phyloP scores from a whole-genome alignment of 495 filamentous ascomycete genomes.

The Tuber calosporum region DNA sequence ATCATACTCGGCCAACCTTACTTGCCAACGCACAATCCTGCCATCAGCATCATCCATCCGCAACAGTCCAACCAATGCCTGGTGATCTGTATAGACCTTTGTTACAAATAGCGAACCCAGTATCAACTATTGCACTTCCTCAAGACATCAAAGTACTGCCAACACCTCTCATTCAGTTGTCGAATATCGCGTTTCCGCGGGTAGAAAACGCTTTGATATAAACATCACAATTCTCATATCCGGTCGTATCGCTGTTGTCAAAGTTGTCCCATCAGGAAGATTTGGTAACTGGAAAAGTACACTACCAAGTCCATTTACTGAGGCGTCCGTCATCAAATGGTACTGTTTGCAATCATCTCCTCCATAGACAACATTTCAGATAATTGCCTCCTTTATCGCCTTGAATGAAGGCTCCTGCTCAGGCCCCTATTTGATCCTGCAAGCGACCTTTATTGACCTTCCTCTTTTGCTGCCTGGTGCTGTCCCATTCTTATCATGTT shows the following conservation, averaged over 20 bases:
- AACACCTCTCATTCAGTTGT: neutral
- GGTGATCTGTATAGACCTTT: too few species aligned
- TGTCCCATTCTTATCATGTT: too few species aligned
- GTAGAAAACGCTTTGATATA: conserved; percentile 6
- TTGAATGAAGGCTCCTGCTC: neutral
- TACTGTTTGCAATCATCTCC: conserved; percentile 1
- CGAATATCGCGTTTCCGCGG: neutral
- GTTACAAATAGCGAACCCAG: too few species aligned
- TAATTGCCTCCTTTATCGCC: neutral
- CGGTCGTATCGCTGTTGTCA: too few species aligned
- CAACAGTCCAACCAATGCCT: neutral
- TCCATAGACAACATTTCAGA: neutral
- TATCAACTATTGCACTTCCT: too few species aligned
- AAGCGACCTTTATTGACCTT: too few species aligned
- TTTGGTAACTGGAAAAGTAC: too few species aligned
- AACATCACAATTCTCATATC: neutral
- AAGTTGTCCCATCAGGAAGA: too few species aligned
- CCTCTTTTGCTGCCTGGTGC: too few species aligned
- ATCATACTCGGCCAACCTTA: too few species aligned
- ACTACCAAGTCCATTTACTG: neutral
- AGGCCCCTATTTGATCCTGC: too few species aligned
- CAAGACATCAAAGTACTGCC: too few species aligned
- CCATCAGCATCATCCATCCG: neutral
- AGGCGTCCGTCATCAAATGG: conserved; percentile 4
- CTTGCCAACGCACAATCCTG: neutral